Percentiles rank a stretch among this genome's conserved stretches.
Conservation (phyloP, 768 basidiomycete genomes). For the Pulveroboletus frians region DNA sequence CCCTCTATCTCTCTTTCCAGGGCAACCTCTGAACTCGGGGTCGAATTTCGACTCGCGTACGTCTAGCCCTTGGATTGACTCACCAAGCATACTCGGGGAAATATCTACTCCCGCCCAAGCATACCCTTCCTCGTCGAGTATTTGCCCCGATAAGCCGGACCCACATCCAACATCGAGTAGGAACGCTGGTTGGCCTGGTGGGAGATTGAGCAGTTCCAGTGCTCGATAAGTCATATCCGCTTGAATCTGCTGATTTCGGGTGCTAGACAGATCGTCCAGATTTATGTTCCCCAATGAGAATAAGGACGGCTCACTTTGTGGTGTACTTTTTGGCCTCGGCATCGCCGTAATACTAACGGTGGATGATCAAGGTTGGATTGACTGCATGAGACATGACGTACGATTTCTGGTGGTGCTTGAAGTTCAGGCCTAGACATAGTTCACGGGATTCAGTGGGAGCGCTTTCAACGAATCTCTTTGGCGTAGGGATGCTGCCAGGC, state of each 20-base stretch:
- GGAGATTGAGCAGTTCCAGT: conserved; percentile 82
- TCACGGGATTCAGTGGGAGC: background rate
- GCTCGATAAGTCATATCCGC: conserved; percentile 97
- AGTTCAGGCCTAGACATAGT: conserved; percentile 84
- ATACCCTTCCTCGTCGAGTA: conserved; percentile 91
- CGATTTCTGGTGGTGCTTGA: conserved; percentile 87
- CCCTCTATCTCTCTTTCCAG: conserved; percentile 93
- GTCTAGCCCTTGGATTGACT: conserved; percentile 20
- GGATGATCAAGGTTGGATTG: background rate
- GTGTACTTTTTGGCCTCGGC: conserved; percentile 95
- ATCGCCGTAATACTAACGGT: conserved; percentile 88
- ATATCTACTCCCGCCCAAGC: conserved; percentile 93
- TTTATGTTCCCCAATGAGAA: background rate
- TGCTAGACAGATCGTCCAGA: conserved; percentile 43
- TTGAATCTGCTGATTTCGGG: conserved; percentile 95
- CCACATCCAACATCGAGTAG: conserved; percentile 96
- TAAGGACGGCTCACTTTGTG: conserved; percentile 58
- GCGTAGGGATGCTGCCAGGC: background rate
- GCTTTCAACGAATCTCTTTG: background rate
- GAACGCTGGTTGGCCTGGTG: conserved; percentile 73
- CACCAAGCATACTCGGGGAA: conserved; percentile 95
- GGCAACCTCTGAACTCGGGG: conserved; percentile 68
- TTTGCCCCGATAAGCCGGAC: conserved; percentile 93
- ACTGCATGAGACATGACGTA: conserved; percentile 28
- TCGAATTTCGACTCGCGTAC: background rate